Evolutionary conservation across 1,284 basidiomycete species (phyloP).

Genomic region (Cystobasidiaceae sp.): DNA sequence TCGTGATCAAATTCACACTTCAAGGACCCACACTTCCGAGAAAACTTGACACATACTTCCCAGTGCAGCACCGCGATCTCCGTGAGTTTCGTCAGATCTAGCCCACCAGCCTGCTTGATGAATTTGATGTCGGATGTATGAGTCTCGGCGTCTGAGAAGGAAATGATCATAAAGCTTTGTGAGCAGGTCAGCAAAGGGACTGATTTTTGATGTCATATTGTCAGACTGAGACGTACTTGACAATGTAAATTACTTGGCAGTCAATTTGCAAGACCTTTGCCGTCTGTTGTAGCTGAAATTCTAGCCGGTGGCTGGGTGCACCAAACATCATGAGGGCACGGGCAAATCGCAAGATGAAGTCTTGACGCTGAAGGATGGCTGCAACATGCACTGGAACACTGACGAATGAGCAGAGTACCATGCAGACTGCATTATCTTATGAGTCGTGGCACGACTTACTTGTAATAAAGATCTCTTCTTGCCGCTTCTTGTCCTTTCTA

Average conservation of each 20-base stretch:
- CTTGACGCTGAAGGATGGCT: conserved; percentile 63
- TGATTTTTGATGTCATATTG: too few species aligned
- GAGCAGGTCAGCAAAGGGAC: neutral
- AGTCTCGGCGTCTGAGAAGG: conserved; percentile 75
- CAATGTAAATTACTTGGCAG: conserved; percentile 62
- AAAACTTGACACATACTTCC: too few species aligned
- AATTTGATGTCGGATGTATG: conserved; percentile 76
- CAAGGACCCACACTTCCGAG: too few species aligned
- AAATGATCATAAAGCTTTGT: conserved; percentile 44
- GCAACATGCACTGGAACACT: conserved; percentile 65
- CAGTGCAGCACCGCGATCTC: conserved; percentile 73
- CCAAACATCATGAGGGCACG: conserved; percentile 75
- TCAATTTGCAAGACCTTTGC: conserved; percentile 72
- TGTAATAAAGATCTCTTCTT: conserved; percentile 35
- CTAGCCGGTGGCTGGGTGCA: conserved; percentile 82
- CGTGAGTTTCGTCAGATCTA: conserved; percentile 71
- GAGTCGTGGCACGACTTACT: too few species aligned
- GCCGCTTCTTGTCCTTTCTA: conserved; percentile 28
- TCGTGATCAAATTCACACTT: too few species aligned
- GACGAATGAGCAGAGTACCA: neutral
- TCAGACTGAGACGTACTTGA: too few species aligned
- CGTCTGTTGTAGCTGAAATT: conserved; percentile 71
- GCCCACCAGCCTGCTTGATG: conserved; percentile 47
- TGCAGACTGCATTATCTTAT: too few species aligned
- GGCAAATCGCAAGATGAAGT: conserved; percentile 72